These are phyloP conservation scores for Apiospora kogelbergensis DNA, from an alignment of 2,329 filamentous ascomycete species.

Conservation along the genomic window DNA sequence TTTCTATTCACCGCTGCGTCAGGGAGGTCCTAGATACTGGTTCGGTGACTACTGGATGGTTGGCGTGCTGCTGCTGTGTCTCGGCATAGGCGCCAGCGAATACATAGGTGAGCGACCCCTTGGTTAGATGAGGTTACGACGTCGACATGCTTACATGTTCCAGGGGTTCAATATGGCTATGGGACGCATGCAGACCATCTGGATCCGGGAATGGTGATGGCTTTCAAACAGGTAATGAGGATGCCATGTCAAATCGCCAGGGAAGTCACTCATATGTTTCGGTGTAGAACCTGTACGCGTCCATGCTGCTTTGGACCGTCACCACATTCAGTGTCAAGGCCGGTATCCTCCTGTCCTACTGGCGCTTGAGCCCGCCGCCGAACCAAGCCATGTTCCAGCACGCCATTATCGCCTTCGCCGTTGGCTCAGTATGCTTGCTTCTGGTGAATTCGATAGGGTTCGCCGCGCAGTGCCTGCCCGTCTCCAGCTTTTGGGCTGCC, in stretches of 20 bases:
- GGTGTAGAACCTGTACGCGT: conserved; percentile 20
- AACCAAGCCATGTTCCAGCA: neutral
- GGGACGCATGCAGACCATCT: neutral
- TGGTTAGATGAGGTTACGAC: neutral
- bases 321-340: conserved; percentile 29
- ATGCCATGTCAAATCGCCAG: neutral
- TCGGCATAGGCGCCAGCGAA: conserved; percentile 23
- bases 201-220: neutral
- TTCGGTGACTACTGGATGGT: conserved; percentile 31
- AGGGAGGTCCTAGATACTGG: conserved; percentile 23
- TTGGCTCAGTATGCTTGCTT: neutral
- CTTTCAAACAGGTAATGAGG: neutral
- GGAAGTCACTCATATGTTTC: neutral
- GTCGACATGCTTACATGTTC: neutral
- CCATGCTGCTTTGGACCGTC: conserved; percentile 27
- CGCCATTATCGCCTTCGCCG: neutral
- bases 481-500: neutral
- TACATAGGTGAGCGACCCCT: conserved; percentile 17
- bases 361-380: conserved; percentile 23
- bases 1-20: conserved; percentile 21
- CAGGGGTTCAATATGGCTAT: conserved; percentile 9
- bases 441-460: neutral
- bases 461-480: neutral
- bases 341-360: conserved; percentile 31
- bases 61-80: conserved; percentile 26